These are phyloP conservation scores for Fraxinus ornus DNA, from an alignment of 305 asterid species.

Conservation along the genomic window DNA sequence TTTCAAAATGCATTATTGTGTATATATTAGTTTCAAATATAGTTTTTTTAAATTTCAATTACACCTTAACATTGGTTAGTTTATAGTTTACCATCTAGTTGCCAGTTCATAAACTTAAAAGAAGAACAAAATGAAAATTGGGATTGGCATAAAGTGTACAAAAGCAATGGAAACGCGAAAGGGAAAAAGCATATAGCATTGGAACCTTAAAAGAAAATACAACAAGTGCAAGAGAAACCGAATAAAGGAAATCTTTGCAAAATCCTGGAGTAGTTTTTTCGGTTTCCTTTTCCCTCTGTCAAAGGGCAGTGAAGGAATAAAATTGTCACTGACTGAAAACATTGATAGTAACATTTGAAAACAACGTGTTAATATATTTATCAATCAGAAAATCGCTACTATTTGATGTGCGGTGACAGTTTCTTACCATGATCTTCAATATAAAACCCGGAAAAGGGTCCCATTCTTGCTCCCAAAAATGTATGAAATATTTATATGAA, in stretches of 20 bases:
- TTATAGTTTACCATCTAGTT: neutral
- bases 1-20: neutral
- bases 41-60: neutral
- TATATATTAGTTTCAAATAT: neutral
- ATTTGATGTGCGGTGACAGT: neutral
- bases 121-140: neutral
- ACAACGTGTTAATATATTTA: neutral
- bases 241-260: slow-evolving; percentile 14
- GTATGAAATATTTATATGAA: neutral
- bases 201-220: neutral
- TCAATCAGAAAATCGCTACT: neutral
- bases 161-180: neutral
- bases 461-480: neutral
- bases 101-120: neutral
- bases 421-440: neutral
- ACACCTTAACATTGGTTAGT: slow-evolving; percentile 1
- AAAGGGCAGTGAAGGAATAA: neutral
- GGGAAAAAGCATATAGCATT: neutral
- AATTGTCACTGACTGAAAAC: slow-evolving; percentile 1
- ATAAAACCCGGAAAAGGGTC: neutral
- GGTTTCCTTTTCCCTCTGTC: neutral
- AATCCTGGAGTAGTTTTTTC: neutral
- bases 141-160: neutral
- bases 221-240: neutral
- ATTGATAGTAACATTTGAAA: neutral